phyloP scores from a whole-genome alignment of 2,329 filamentous ascomycete species.

The Conoideocrella luteorostrata region DNA sequence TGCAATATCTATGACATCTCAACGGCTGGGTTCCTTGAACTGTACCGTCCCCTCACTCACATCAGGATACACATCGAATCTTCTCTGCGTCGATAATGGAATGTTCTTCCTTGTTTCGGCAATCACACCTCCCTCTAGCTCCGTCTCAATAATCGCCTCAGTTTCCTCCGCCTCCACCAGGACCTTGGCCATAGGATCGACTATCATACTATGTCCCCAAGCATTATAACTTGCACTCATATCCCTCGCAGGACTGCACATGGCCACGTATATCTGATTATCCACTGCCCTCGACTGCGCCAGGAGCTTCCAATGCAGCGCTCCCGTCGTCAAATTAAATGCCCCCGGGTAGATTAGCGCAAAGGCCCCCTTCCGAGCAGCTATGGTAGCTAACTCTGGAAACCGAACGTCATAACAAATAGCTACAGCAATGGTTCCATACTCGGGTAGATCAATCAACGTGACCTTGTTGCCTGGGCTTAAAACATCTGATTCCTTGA shows the following conservation, averaged over 20 bases:
- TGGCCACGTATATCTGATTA: constrained; percentile 87
- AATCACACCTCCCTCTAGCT: constrained; percentile 63
- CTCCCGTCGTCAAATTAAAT: constrained; percentile 91
- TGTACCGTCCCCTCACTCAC: constrained; percentile 57
- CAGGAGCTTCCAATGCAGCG: constrained; percentile 82
- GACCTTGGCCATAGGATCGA: constrained; percentile 82
- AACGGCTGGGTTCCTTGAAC: constrained; percentile 22
- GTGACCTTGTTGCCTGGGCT: constrained; percentile 80
- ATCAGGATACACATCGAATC: constrained; percentile 95
- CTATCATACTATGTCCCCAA: constrained; percentile 85
- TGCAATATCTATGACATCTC: no score
- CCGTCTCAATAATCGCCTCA: constrained; percentile 69
- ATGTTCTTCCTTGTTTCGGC: constrained; percentile 74
- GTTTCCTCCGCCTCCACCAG: constrained; percentile 70
- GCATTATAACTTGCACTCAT: constrained; percentile 73
- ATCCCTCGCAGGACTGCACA: constrained; percentile 88
- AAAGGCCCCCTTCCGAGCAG: constrained; percentile 80
- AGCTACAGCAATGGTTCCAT: constrained; percentile 78
- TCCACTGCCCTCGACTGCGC: constrained; percentile 81
- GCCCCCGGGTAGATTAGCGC: constrained; percentile 89
- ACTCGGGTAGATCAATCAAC: constrained; percentile 77
- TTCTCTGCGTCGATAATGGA: constrained; percentile 73
- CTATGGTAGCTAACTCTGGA: constrained; percentile 85
- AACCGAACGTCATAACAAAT: constrained; percentile 99
- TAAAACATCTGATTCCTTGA: constrained; percentile 85